These are phyloP conservation scores for Flueggea neowawraea DNA, from an alignment of 441 rosid genomes.

Conservation along the genomic window DNA sequence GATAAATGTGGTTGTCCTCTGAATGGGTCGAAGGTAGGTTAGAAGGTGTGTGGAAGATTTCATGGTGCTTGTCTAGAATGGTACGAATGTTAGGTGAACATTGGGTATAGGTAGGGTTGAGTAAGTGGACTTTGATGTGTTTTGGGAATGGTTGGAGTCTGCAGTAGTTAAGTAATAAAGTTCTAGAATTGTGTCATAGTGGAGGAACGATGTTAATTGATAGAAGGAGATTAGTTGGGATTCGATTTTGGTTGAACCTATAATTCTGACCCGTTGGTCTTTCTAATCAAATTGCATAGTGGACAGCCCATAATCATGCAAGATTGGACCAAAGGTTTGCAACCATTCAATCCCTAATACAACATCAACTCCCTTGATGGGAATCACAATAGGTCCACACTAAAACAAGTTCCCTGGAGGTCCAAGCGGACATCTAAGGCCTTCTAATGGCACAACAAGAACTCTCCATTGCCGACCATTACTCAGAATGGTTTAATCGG, in stretches of 20 bases:
- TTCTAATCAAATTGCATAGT: not conserved
- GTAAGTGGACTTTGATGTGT: not conserved
- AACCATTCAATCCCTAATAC: slow-evolving; percentile 6
- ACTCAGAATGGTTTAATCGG: too few species aligned
- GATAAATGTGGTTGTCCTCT: slow-evolving; percentile 2
- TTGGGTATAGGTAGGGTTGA: not conserved
- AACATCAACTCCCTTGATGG: not conserved
- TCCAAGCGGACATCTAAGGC: not conserved
- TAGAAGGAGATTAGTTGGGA: too few species aligned
- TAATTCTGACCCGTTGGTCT: not conserved
- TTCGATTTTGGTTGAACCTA: too few species aligned
- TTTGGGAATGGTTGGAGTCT: too few species aligned
- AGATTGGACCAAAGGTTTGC: not conserved
- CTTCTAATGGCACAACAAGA: too few species aligned
- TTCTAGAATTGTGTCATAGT: too few species aligned
- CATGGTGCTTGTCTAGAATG: too few species aligned
- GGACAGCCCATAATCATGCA: not conserved
- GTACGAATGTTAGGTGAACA: not conserved
- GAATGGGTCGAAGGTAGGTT: not conserved
- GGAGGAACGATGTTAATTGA: too few species aligned
- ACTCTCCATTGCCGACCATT: too few species aligned
- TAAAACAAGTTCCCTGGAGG: too few species aligned
- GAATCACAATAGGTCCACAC: too few species aligned
- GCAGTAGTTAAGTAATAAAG: too few species aligned
- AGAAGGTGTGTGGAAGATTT: not conserved